phyloP scores from a whole-genome alignment of 345 rosid genomes.

The Aegle marmelos region DNA sequence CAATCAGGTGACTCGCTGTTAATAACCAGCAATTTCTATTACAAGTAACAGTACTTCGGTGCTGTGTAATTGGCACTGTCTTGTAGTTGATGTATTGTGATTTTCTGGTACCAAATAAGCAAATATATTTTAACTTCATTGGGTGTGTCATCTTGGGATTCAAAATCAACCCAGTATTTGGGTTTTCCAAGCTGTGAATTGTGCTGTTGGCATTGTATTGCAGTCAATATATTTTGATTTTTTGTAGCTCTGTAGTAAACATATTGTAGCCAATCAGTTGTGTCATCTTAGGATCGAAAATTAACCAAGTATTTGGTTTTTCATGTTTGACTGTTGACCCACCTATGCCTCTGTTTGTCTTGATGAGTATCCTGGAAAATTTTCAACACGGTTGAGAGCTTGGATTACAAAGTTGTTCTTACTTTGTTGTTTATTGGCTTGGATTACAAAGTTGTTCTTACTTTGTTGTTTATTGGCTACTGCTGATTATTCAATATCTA shows the following conservation, averaged over 20 bases:
- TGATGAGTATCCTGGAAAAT: neutral
- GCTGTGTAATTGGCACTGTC: neutral
- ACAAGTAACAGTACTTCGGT: neutral
- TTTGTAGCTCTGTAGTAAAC: neutral
- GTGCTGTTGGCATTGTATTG: neutral
- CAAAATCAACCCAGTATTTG: neutral
- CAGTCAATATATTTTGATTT: neutral
- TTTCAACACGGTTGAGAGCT: neutral
- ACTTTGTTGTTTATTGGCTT: neutral
- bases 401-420: neutral
- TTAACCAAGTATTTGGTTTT: neutral
- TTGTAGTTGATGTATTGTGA: neutral
- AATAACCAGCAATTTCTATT: neutral
- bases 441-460: neutral
- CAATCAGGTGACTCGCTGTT: neutral
- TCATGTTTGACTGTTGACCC: neutral
- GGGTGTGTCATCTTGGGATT: neutral
- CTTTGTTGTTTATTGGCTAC: too few species aligned
- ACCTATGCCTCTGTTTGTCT: neutral
- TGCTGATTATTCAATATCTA: too few species aligned
- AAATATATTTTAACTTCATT: neutral
- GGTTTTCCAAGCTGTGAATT: neutral
- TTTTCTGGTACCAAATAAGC: neutral
- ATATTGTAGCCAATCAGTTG: neutral
- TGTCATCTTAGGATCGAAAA: neutral